Evolutionary conservation across 108 stramenopile genomes (phyloP).

Genomic region (Fistulifera pelliculosa): DNA sequence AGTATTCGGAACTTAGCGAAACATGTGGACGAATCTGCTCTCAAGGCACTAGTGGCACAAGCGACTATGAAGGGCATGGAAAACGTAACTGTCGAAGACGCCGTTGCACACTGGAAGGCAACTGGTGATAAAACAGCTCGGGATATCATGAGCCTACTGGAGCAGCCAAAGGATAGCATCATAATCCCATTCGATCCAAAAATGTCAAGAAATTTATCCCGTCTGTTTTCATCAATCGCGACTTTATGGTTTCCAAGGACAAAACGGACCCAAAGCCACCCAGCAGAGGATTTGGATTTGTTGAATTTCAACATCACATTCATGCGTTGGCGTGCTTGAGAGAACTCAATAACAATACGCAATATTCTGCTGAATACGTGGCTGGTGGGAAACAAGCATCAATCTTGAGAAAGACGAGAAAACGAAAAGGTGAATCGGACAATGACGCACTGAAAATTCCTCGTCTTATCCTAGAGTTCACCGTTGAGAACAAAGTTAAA

Average conservation of each 20-base stretch:
- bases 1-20: constrained; percentile 87
- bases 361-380: constrained; percentile 60
- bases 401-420: not conserved
- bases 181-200: constrained; percentile 52
- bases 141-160: constrained; percentile 45
- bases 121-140: constrained; percentile 57
- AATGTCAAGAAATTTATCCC: constrained; percentile 82
- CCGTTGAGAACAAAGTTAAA: constrained; percentile 80
- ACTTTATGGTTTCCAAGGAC: constrained; percentile 39
- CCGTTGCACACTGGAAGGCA: constrained; percentile 70
- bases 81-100: constrained; percentile 68
- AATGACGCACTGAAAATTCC: constrained; percentile 30
- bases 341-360: constrained; percentile 93
- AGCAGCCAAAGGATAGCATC: constrained; percentile 14
- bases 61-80: constrained; percentile 72
- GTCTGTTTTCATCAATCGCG: constrained; percentile 76
- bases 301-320: constrained; percentile 91
- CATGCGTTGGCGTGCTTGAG: constrained; percentile 94
- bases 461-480: constrained; percentile 78
- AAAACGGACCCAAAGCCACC: constrained; percentile 28
- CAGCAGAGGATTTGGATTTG: constrained; percentile 97
- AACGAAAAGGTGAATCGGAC: not conserved
- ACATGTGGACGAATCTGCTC: constrained; percentile 74
- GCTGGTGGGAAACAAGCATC: constrained; percentile 45
- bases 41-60: constrained; percentile 57